Percentiles rank a stretch among this genome's conserved stretches.
These are phyloP conservation scores for Mucor plumbeus DNA, from an alignment of 371 early-diverging fungal genomes.

Conservation along the genomic window DNA sequence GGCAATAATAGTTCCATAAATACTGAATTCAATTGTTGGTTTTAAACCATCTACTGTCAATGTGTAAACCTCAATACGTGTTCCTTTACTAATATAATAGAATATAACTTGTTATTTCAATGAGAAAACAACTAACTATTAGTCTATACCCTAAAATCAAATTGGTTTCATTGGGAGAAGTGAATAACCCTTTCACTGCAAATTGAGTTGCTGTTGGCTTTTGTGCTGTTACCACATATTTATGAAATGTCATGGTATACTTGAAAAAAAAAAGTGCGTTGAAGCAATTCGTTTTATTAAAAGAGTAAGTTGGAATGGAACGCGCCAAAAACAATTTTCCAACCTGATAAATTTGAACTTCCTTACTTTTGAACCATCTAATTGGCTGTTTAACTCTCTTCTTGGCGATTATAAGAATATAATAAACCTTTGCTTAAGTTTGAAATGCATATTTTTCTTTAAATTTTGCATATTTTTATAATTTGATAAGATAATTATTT, in stretches of 20 bases:
- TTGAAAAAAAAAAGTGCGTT: neutral
- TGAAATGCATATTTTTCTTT: no score
- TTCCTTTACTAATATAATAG: constrained; percentile 62
- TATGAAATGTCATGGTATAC: constrained; percentile 44
- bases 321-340: neutral
- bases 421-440: no score
- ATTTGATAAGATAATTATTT: no score
- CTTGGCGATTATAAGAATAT: no score
- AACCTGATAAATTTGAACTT: neutral
- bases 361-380: no score
- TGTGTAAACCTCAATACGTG: constrained; percentile 73
- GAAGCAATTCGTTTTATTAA: neutral
- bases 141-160: constrained; percentile 69
- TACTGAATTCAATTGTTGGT: constrained; percentile 66
- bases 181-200: constrained; percentile 70
- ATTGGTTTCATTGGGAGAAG: constrained; percentile 66
- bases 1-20: constrained; percentile 74
- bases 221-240: constrained; percentile 61
- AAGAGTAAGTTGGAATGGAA: neutral
- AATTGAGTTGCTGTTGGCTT: constrained; percentile 57
- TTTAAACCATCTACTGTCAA: constrained; percentile 66
- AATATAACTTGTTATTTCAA: neutral
- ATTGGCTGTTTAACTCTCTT: no score
- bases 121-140: neutral
- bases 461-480: no score